A percentile compares a stretch with the other conserved stretches of the same genome.
Evolutionary conservation across 2,329 filamentous ascomycete species (phyloP).

Genomic region (Trematosphaeria pertusa): DNA sequence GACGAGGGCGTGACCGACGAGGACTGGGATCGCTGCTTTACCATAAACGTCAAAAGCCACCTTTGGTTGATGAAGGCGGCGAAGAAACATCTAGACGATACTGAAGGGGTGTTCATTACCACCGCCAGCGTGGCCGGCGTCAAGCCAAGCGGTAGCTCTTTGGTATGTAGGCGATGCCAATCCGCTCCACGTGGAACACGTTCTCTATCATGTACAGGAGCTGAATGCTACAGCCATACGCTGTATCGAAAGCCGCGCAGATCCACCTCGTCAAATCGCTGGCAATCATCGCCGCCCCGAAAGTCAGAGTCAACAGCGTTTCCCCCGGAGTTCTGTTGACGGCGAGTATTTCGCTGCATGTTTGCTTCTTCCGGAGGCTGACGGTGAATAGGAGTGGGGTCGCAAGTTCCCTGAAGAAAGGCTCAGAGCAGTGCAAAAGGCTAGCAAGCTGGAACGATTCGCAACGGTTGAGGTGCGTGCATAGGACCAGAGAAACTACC

Average conservation of each 20-base stretch:
- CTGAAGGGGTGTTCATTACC: constrained; percentile 65
- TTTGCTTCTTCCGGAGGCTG: neutral
- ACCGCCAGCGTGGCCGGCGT: constrained; percentile 68
- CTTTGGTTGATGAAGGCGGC: constrained; percentile 59
- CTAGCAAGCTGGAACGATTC: too few relatives aligned
- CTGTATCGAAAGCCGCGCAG: constrained; percentile 75
- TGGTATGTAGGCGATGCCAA: constrained; percentile 41
- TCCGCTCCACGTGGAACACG: neutral
- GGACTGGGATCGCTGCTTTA: constrained; percentile 68
- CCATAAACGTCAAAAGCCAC: constrained; percentile 60
- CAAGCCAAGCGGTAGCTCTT: constrained; percentile 59
- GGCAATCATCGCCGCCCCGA: constrained; percentile 64
- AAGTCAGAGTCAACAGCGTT: constrained; percentile 68
- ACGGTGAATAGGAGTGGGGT: neutral
- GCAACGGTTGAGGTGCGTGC: too few relatives aligned
- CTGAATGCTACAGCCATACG: constrained; percentile 61
- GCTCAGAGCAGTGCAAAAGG: too few relatives aligned
- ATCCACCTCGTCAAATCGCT: constrained; percentile 69
- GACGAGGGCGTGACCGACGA: constrained; percentile 61
- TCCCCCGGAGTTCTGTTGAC: constrained; percentile 68
- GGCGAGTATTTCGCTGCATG: constrained; percentile 34
- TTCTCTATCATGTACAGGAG: neutral
- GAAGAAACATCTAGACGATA: constrained; percentile 62
- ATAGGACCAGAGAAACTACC: too few relatives aligned
- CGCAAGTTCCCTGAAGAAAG: too few relatives aligned